Evolutionary conservation across 768 basidiomycete genomes (phyloP).

Genomic region (Russula sp.): DNA sequence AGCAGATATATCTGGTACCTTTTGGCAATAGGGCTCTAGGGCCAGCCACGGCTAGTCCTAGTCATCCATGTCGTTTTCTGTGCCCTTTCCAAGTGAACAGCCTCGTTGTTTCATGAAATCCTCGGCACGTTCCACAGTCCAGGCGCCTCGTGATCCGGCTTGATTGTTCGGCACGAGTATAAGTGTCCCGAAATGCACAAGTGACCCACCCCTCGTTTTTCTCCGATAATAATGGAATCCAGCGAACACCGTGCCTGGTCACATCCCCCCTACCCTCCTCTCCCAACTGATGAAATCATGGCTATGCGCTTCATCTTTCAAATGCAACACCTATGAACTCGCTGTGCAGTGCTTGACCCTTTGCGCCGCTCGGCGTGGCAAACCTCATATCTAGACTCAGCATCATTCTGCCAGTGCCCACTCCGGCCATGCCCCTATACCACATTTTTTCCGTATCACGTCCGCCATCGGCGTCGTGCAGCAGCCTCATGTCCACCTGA

Average conservation of each 20-base stretch:
- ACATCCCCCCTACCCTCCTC: background rate
- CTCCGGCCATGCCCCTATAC: constrained; percentile 15
- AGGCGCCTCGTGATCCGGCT: constrained; percentile 9
- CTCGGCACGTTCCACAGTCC: background rate
- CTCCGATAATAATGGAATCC: constrained; percentile 15
- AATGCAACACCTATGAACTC: background rate
- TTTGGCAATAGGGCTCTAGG: background rate
- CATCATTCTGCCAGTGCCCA: constrained; percentile 10
- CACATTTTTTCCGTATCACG: constrained; percentile 15
- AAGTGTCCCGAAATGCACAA: background rate
- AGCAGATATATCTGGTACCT: background rate
- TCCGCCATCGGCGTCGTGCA: constrained; percentile 17
- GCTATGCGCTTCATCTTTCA: background rate
- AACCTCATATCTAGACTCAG: background rate
- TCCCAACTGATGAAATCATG: background rate
- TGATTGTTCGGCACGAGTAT: constrained; percentile 1
- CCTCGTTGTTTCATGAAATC: constrained; percentile 11
- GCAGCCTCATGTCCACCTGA: constrained; percentile 19
- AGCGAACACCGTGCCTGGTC: background rate
- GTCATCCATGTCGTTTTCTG: background rate
- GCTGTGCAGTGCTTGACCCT: background rate
- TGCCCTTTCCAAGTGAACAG: background rate
- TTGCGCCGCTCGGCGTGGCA: constrained; percentile 1
- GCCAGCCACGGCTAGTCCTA: background rate
- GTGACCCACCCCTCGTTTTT: background rate